These are phyloP conservation scores for Tetrahymena elliotti DNA, from an alignment of 73 alveolate genomes.

Conservation along the genomic window DNA sequence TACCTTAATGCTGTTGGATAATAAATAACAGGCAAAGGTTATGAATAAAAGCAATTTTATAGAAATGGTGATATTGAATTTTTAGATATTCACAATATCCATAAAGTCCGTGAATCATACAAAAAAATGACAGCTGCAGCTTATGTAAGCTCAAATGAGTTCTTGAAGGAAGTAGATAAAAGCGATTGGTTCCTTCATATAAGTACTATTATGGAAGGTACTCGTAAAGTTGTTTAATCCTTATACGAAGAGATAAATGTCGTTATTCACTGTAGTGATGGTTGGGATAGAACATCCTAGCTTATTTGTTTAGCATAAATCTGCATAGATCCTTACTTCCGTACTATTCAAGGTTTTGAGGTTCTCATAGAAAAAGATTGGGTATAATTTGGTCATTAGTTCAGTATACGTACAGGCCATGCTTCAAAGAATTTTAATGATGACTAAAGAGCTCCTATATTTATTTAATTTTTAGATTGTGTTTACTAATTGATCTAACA, in stretches of 20 bases:
- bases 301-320: conserved; percentile 78
- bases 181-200: conserved; percentile 42
- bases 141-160: conserved; percentile 6
- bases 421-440: conserved; percentile 39
- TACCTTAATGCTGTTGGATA: conserved; percentile 85
- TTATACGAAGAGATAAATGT: conserved; percentile 45
- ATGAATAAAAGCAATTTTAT: conserved; percentile 74
- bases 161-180: conserved; percentile 16
- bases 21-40: conserved; percentile 89
- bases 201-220: conserved; percentile 29
- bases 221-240: conserved; percentile 30
- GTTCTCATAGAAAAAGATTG: conserved; percentile 90
- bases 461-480: conserved; percentile 87
- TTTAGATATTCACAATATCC: conserved; percentile 91
- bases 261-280: conserved; percentile 96
- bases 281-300: conserved; percentile 99
- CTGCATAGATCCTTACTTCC: conserved; percentile 82
- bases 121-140: conserved; percentile 29
- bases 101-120: conserved; percentile 84
- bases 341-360: conserved; percentile 92
- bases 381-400: conserved; percentile 92
- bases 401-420: conserved; percentile 83
- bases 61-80: conserved; percentile 70
- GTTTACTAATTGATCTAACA: conserved; percentile 69
- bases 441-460: conserved; percentile 86